These are phyloP conservation scores for Aureobasidium sp. DNA, from an alignment of 2,329 filamentous ascomycete genomes.

Conservation along the genomic window DNA sequence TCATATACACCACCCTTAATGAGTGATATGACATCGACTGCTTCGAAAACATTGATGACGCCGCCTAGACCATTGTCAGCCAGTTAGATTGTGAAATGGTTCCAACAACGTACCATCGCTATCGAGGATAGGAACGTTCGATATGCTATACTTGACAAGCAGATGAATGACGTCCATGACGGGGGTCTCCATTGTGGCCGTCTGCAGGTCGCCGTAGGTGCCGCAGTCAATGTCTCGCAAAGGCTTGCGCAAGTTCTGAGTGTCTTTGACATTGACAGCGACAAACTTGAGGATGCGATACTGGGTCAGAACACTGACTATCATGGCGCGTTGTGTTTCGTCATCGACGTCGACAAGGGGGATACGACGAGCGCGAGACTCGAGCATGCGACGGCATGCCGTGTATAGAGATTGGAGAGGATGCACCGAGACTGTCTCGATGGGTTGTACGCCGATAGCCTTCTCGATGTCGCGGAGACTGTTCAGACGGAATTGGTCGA, in stretches of 20 bases:
- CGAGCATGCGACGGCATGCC: conserved; percentile 88
- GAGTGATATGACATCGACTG: conserved; percentile 91
- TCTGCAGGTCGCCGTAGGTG: conserved; percentile 73
- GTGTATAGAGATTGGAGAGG: conserved; percentile 88
- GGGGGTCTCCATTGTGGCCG: conserved; percentile 78
- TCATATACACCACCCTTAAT: conserved; percentile 93
- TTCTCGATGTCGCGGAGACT: conserved; percentile 94
- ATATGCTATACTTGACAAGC: conserved; percentile 89
- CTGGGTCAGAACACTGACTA: conserved; percentile 95
- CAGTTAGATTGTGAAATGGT: not conserved
- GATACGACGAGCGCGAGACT: conserved; percentile 86
- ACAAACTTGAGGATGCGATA: conserved; percentile 99
- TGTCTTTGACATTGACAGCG: conserved; percentile 87
- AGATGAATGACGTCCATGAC: conserved; percentile 92
- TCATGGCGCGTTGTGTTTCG: conserved; percentile 84
- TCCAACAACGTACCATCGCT: conserved; percentile 47
- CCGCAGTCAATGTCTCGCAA: conserved; percentile 78
- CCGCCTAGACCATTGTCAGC: conserved; percentile 39
- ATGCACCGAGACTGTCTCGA: conserved; percentile 94
- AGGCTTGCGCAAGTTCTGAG: conserved; percentile 79
- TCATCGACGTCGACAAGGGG: conserved; percentile 90
- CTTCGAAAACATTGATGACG: conserved; percentile 93
- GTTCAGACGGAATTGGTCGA: conserved; percentile 89
- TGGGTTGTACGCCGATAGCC: conserved; percentile 80
- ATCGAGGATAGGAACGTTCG: conserved; percentile 88